These are phyloP conservation scores for Syzygium malaccense DNA, from an alignment of 441 rosid genomes.

Conservation along the genomic window DNA sequence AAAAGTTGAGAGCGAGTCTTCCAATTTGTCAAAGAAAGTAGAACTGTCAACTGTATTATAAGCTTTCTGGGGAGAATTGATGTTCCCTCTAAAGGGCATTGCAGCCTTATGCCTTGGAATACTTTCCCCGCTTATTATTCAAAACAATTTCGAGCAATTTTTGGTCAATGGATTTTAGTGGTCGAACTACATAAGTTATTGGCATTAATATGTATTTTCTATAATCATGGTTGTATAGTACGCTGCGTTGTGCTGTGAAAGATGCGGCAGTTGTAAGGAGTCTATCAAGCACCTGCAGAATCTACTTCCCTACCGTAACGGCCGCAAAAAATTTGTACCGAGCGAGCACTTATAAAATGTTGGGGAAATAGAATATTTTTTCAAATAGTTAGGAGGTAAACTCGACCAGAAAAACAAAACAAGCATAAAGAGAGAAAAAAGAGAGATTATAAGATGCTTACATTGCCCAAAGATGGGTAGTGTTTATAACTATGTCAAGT, in stretches of 20 bases:
- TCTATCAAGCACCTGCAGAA: not conserved
- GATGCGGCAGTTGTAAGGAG: not conserved
- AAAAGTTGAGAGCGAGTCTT: not conserved
- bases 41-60: not conserved
- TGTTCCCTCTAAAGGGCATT: not conserved
- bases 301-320: not conserved
- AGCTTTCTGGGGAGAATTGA: not conserved
- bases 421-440: not conserved
- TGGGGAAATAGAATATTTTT: not conserved
- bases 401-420: not conserved
- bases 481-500: not conserved
- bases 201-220: not conserved
- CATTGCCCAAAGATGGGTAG: not conserved
- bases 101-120: not conserved
- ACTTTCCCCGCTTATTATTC: not conserved
- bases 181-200: not conserved
- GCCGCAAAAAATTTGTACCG: not conserved
- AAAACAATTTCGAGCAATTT: not conserved
- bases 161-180: not conserved
- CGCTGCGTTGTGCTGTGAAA: not conserved
- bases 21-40: not conserved
- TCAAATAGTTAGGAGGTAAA: not conserved
- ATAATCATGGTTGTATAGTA: fast-evolving
- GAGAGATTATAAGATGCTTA: not conserved
- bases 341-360: not conserved